Conservation (phyloP, 108 stramenopile genomes). For the Nannochloropsis gaditana region DNA sequence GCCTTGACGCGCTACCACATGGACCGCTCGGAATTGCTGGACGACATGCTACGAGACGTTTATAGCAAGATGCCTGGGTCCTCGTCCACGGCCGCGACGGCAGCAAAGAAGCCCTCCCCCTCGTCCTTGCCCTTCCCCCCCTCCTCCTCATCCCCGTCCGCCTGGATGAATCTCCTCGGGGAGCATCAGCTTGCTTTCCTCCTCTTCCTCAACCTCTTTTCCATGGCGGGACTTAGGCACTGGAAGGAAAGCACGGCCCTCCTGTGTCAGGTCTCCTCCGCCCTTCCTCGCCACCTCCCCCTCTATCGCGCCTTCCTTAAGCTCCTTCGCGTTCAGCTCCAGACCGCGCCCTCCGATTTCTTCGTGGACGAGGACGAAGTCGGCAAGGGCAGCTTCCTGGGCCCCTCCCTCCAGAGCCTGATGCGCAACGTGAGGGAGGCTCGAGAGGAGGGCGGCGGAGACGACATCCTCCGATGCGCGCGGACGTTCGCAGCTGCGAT, state of each 20-base stretch:
- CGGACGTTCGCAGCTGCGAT: background rate
- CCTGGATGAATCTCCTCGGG: background rate
- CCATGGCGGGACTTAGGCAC: slow-evolving; percentile 6
- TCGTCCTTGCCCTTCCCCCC: background rate
- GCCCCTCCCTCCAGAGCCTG: background rate
- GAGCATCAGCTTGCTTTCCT: background rate
- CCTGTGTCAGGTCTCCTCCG: background rate
- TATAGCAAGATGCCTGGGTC: background rate
- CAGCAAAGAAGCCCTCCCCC: background rate
- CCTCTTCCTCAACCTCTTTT: slow-evolving; percentile 8
- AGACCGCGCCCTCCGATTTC: background rate
- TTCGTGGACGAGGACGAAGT: background rate
- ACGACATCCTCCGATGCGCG: background rate
- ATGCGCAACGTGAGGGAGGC: background rate
- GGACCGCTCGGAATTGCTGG: background rate
- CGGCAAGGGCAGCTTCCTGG: background rate
- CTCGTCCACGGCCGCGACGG: background rate
- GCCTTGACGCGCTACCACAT: background rate
- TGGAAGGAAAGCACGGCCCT: background rate
- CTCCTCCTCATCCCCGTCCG: background rate
- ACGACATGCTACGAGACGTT: background rate
- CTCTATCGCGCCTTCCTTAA: background rate
- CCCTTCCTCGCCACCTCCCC: background rate
- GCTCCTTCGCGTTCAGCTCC: background rate
- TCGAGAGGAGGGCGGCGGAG: background rate